phyloP scores from a whole-genome alignment of 2,329 filamentous ascomycete species.

The Coniosporium tulheliwenetii region DNA sequence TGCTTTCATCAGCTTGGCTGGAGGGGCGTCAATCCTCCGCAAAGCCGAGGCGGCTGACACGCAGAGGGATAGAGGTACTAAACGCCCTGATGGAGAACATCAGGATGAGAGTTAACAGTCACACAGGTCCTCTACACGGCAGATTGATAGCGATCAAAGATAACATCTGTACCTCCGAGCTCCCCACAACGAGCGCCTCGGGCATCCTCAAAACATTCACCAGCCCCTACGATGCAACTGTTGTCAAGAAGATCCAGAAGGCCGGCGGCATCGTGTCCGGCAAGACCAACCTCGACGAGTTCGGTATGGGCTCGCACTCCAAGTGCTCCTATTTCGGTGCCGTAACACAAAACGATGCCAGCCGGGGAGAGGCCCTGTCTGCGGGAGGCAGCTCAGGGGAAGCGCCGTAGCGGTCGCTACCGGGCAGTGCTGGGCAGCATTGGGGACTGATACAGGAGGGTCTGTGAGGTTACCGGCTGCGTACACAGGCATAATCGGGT shows the following conservation, averaged over 20 bases:
- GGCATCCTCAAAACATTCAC: constrained; percentile 49
- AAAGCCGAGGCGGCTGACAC: constrained; percentile 9
- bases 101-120: not conserved
- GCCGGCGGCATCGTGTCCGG: constrained; percentile 50
- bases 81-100: not conserved
- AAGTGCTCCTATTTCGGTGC: constrained; percentile 50
- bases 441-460: constrained; percentile 90
- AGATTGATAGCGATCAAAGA: constrained; percentile 32
- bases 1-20: constrained; percentile 18
- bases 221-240: constrained; percentile 70
- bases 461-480: constrained; percentile 78
- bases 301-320: constrained; percentile 85
- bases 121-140: constrained; percentile 10
- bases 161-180: constrained; percentile 30
- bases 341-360: constrained; percentile 37
- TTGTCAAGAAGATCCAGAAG: constrained; percentile 51
- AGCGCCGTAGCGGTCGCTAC: constrained; percentile 72
- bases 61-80: constrained; percentile 1
- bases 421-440: constrained; percentile 47
- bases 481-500: constrained; percentile 69
- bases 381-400: constrained; percentile 87
- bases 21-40: constrained; percentile 10
- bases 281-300: constrained; percentile 92
- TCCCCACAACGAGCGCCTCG: constrained; percentile 68
- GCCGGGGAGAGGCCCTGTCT: constrained; percentile 30